phyloP scores from a whole-genome alignment of 768 basidiomycete genomes.

The Xerocomellus amylosporus region DNA sequence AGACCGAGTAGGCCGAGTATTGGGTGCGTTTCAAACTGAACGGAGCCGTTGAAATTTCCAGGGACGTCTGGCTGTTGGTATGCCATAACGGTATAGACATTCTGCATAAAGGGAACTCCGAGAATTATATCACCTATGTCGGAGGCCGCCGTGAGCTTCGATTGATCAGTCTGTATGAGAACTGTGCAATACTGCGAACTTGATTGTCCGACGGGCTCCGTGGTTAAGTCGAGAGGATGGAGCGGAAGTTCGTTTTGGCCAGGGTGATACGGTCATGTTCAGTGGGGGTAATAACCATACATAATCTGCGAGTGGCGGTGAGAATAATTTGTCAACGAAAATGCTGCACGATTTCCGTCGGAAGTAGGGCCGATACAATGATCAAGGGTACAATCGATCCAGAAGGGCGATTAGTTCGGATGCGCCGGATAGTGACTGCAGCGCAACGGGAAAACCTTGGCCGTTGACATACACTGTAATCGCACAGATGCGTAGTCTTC shows the following conservation, averaged over 20 bases:
- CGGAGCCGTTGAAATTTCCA: conserved; percentile 43
- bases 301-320: conserved; percentile 49
- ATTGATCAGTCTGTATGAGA: conserved; percentile 59
- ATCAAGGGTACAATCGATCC: conserved; percentile 70
- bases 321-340: conserved; percentile 8
- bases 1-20: conserved; percentile 60
- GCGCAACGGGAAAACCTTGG: conserved; percentile 33
- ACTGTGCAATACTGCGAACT: conserved; percentile 54
- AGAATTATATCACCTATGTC: conserved; percentile 67
- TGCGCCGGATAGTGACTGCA: conserved; percentile 43
- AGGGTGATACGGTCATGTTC: conserved; percentile 70
- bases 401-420: conserved; percentile 62
- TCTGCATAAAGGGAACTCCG: conserved; percentile 75
- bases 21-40: conserved; percentile 31
- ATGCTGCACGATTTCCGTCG: conserved; percentile 61
- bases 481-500: conserved; percentile 50
- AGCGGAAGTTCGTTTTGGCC: conserved; percentile 52
- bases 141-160: conserved; percentile 36
- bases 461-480: conserved; percentile 63
- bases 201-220: conserved; percentile 43
- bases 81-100: conserved; percentile 74
- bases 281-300: too few species aligned
- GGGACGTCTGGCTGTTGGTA: conserved; percentile 47
- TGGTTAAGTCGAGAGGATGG: conserved; percentile 74
- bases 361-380: conserved; percentile 51